Evolutionary conservation across 2,329 filamentous ascomycete species (phyloP).

Genomic region (Calonectria honghensis): DNA sequence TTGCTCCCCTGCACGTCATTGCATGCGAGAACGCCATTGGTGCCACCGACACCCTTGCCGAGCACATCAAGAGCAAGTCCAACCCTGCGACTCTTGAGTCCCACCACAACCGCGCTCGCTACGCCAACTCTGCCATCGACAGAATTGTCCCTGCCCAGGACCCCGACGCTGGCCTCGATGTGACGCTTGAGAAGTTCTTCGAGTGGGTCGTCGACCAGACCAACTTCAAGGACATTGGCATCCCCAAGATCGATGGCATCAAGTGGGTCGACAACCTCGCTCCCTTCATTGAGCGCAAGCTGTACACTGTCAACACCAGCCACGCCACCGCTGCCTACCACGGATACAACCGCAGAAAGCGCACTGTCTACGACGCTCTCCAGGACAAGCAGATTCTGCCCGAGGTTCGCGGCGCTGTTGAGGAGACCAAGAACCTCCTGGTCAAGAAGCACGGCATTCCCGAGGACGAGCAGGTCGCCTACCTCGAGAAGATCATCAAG

Average conservation of each 20-base stretch:
- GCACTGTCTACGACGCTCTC: slow-evolving; percentile 92
- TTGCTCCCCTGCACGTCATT: slow-evolving; percentile 88
- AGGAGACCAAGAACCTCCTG: slow-evolving; percentile 91
- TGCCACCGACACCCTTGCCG: slow-evolving; percentile 90
- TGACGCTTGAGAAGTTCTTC: slow-evolving; percentile 98
- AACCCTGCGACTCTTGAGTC: slow-evolving; percentile 78
- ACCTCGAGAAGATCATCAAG: slow-evolving; percentile 93
- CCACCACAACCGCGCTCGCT: slow-evolving; percentile 85
- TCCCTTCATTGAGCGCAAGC: slow-evolving; percentile 99
- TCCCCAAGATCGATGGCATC: slow-evolving; percentile 87
- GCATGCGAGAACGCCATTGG: slow-evolving; percentile 99
- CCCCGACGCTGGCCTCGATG: slow-evolving; percentile 85
- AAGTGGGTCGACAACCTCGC: slow-evolving; percentile 94
- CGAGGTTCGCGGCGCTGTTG: slow-evolving; percentile 86
- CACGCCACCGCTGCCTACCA: slow-evolving; percentile 98
- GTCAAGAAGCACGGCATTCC: slow-evolving; percentile 89
- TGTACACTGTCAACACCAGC: slow-evolving; percentile 99
- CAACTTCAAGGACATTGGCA: slow-evolving; percentile 82
- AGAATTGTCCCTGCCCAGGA: slow-evolving; percentile 97
- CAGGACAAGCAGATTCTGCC: slow-evolving; percentile 86
- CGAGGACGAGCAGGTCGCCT: slow-evolving; percentile 84
- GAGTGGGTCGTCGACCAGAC: slow-evolving; percentile 97
- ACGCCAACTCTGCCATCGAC: slow-evolving; percentile 98
- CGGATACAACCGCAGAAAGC: slow-evolving; percentile 89
- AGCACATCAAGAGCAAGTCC: slow-evolving; percentile 88